Percentiles rank a stretch among this genome's conserved stretches.
Conservation (phyloP, 345 rosid genomes). For the Rhodamnia argentea region DNA sequence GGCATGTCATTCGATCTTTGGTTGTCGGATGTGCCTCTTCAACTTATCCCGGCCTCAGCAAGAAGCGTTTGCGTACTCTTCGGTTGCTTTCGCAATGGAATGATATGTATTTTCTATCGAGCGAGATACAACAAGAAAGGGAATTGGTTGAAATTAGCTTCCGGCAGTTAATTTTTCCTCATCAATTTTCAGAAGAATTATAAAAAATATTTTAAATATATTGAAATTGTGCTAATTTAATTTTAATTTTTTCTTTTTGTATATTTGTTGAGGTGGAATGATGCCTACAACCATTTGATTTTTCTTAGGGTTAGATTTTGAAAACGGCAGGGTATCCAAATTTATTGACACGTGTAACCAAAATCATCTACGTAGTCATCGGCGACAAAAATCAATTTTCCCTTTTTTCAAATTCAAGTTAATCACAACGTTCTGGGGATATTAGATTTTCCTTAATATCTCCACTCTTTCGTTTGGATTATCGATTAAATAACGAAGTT, state of each 20-base stretch:
- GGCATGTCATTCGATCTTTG: too few relatives aligned
- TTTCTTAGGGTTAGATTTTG: not conserved
- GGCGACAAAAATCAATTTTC: not conserved
- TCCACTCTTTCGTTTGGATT: too few relatives aligned
- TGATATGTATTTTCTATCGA: not conserved
- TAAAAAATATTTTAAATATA: too few relatives aligned
- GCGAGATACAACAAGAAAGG: accelerated
- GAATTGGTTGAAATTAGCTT: not conserved
- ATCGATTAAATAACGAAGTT: too few relatives aligned
- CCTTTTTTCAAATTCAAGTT: not conserved
- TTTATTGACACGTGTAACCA: not conserved
- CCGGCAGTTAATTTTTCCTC: not conserved
- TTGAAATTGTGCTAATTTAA: too few relatives aligned
- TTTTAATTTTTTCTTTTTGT: too few relatives aligned
- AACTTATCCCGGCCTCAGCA: too few relatives aligned
- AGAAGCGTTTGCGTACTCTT: too few relatives aligned
- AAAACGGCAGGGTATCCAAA: not conserved
- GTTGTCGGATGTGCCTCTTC: too few relatives aligned
- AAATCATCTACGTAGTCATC: not conserved
- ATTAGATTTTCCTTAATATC: too few relatives aligned
- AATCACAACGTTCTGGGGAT: not conserved
- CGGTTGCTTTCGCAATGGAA: too few relatives aligned
- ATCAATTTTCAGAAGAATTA: not conserved
- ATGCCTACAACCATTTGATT: not conserved
- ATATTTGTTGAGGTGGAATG: not conserved